Evolutionary conservation across 495 filamentous ascomycete species (phyloP).

Genomic region (Cercophora samala): DNA sequence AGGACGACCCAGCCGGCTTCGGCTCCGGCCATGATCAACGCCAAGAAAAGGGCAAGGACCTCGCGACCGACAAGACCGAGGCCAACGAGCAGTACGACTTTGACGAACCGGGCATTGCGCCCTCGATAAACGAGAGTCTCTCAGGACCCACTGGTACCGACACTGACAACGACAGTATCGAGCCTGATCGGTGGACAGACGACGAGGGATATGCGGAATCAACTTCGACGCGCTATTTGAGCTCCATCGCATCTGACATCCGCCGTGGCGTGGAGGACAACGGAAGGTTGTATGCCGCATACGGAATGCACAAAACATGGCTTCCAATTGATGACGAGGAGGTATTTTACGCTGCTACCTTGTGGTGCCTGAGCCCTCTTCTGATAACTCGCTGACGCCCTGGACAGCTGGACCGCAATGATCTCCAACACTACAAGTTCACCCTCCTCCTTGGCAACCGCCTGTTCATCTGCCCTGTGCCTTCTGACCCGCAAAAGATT

Average conservation of each 20-base stretch:
- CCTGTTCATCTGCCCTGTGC: conserved; percentile 55
- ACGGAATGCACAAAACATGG: conserved; percentile 19
- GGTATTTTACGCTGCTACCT: neutral
- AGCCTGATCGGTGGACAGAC: conserved; percentile 9
- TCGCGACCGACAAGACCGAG: neutral
- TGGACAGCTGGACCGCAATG: conserved; percentile 19
- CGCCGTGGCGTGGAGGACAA: conserved; percentile 19
- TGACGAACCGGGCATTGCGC: neutral
- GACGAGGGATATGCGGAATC: conserved; percentile 17
- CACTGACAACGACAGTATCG: conserved; percentile 6
- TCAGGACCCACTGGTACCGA: neutral
- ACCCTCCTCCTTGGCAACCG: conserved; percentile 49
- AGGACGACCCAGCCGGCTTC: neutral
- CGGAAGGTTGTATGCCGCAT: conserved; percentile 15
- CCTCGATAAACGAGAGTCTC: neutral
- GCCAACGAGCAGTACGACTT: neutral
- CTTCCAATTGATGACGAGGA: conserved; percentile 17
- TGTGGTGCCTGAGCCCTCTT: neutral
- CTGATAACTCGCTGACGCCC: neutral
- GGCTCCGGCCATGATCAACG: neutral
- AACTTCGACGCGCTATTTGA: conserved; percentile 18
- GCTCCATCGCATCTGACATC: conserved; percentile 20
- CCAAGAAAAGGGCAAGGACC: neutral
- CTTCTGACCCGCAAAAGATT: conserved; percentile 42
- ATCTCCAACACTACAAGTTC: conserved; percentile 30